Conservation (phyloP, 2,329 filamentous ascomycete genomes). For the Seiridium cupressi region DNA sequence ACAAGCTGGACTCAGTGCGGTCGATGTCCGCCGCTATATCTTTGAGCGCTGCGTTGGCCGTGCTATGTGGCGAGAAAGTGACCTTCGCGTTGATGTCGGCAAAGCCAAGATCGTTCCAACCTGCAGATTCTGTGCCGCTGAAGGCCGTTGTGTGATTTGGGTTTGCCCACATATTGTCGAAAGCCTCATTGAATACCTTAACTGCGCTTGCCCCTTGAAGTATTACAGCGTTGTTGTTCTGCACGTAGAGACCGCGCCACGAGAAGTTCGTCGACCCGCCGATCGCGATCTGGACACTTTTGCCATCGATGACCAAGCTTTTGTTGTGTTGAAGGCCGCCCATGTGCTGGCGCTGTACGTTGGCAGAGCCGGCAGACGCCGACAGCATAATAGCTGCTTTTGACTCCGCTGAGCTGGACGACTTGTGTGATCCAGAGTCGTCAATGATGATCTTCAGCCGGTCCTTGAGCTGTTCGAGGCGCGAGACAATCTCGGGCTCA, state of each 20-base stretch:
- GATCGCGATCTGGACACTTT: not conserved
- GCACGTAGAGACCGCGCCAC: not conserved
- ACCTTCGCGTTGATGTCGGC: not conserved
- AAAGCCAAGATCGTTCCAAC: not conserved
- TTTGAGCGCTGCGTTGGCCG: not conserved
- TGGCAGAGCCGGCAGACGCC: not conserved
- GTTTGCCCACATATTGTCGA: not conserved
- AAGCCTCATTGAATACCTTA: not conserved
- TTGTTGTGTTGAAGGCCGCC: slow-evolving; percentile 1
- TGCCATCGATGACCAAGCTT: not conserved
- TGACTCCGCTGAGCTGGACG: not conserved
- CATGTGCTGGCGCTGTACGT: slow-evolving; percentile 1
- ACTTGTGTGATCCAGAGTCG: not conserved
- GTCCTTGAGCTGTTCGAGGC: not conserved
- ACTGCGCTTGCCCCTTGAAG: not conserved
- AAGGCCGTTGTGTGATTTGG: not conserved
- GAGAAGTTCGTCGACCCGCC: slow-evolving; percentile 1
- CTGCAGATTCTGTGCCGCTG: not conserved
- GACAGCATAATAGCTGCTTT: not conserved
- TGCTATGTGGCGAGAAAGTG: slow-evolving; percentile 1
- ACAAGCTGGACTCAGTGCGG: not conserved
- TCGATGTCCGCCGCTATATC: not conserved
- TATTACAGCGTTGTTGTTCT: not conserved
- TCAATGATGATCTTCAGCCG: not conserved
- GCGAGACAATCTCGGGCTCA: not conserved